Evolutionary conservation across 2,329 filamentous ascomycete genomes (phyloP).

Genomic region (Fusarium hainanense): DNA sequence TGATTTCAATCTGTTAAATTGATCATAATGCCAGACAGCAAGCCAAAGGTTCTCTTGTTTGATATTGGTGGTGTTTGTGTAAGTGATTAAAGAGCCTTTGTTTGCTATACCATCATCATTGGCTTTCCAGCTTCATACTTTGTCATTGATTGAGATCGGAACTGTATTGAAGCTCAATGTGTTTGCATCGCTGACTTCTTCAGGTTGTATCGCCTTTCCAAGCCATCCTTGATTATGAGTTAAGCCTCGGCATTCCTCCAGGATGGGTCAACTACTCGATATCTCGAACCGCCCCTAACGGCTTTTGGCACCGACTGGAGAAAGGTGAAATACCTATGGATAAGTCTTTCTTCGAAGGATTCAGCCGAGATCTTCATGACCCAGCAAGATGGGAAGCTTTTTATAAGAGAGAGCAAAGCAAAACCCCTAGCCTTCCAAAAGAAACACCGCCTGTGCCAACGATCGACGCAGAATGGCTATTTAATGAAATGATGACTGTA

Average conservation of each 20-base stretch:
- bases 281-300: slow-evolving; percentile 78
- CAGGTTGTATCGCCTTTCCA: slow-evolving; percentile 93
- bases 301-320: slow-evolving; percentile 90
- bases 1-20: not conserved
- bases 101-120: not conserved
- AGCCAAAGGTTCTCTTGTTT: slow-evolving; percentile 84
- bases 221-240: slow-evolving; percentile 91
- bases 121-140: not conserved
- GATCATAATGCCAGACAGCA: slow-evolving; percentile 46
- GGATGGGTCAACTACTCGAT: slow-evolving; percentile 96
- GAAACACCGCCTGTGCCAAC: slow-evolving; percentile 72
- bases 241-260: slow-evolving; percentile 77
- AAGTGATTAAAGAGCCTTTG: slow-evolving; percentile 57
- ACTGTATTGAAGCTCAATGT: too few species aligned
- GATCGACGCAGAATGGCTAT: slow-evolving; percentile 82
- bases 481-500: slow-evolving; percentile 89
- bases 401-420: slow-evolving; percentile 58
- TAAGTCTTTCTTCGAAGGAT: slow-evolving; percentile 77
- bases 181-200: not conserved
- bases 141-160: too few species aligned
- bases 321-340: slow-evolving; percentile 84
- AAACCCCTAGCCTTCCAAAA: slow-evolving; percentile 53
- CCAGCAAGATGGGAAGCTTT: slow-evolving; percentile 76
- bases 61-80: slow-evolving; percentile 98
- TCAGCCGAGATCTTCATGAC: slow-evolving; percentile 78